These are phyloP conservation scores for Cyberlindnera maritima DNA, from an alignment of 805 yeast genomes.

Conservation along the genomic window DNA sequence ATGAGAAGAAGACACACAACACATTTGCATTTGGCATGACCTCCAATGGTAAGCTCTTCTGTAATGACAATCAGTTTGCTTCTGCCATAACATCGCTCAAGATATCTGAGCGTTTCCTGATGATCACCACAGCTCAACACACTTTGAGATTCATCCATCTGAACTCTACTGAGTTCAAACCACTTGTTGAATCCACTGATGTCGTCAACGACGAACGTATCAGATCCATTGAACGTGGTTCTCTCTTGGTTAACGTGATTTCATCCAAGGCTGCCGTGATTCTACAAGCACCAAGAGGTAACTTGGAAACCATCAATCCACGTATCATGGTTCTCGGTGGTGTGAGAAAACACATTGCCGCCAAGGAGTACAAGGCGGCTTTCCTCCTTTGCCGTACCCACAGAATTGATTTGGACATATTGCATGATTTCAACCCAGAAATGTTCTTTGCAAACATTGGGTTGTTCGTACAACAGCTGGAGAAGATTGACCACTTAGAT, in stretches of 20 bases:
- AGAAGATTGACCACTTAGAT: slow-evolving; percentile 73
- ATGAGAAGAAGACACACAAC: slow-evolving; percentile 27
- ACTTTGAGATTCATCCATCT: slow-evolving; percentile 79
- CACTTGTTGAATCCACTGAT: slow-evolving; percentile 37
- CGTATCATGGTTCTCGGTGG: slow-evolving; percentile 86
- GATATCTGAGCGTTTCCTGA: slow-evolving; percentile 65
- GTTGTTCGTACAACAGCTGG: slow-evolving; percentile 66
- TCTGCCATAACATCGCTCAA: slow-evolving; percentile 80
- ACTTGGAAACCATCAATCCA: slow-evolving; percentile 90
- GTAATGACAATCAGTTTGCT: slow-evolving; percentile 55
- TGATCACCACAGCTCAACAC: slow-evolving; percentile 87
- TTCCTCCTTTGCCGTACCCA: slow-evolving; percentile 84
- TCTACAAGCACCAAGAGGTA: slow-evolving; percentile 94
- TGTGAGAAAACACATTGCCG: slow-evolving; percentile 66
- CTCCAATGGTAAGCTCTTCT: slow-evolving; percentile 69
- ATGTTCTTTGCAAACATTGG: slow-evolving; percentile 63
- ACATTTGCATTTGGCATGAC: slow-evolving; percentile 69
- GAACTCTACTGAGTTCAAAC: slow-evolving; percentile 38
- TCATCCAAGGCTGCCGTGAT: slow-evolving; percentile 82
- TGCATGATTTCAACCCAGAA: slow-evolving; percentile 83
- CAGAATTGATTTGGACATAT: slow-evolving; percentile 84
- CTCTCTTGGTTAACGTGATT: slow-evolving; percentile 73
- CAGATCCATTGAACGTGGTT: slow-evolving; percentile 89
- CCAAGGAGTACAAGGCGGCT: slow-evolving; percentile 63
- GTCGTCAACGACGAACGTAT: slow-evolving; percentile 69